phyloP scores from a whole-genome alignment of 2,329 filamentous ascomycete species.

The Hymenoscyphus fructigenus region DNA sequence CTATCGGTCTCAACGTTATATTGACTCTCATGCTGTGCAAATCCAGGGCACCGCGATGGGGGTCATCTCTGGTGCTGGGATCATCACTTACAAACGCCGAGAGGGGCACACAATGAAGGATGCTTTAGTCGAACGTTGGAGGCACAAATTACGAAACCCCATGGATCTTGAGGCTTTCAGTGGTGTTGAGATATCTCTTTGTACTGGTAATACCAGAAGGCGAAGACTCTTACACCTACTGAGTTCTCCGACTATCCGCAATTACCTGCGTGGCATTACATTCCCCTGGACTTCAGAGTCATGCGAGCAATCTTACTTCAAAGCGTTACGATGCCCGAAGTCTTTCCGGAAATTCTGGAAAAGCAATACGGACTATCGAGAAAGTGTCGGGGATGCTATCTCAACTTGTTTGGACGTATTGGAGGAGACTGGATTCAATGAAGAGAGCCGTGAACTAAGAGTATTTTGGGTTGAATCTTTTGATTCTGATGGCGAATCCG shows the following conservation, averaged over 20 bases:
- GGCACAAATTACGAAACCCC: conserved; percentile 15
- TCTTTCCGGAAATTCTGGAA: conserved; percentile 18
- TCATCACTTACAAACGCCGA: conserved; percentile 19
- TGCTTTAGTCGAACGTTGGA: conserved; percentile 18
- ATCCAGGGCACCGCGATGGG: conserved; percentile 15
- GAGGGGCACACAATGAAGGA: conserved; percentile 21
- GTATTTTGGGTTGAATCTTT: conserved; percentile 22
- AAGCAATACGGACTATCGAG: conserved; percentile 4
- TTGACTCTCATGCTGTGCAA: conserved; percentile 18
- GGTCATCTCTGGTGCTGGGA: conserved; percentile 14
- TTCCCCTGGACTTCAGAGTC: conserved; percentile 13
- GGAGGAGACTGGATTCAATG: conserved; percentile 17
- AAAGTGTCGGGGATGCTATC: conserved; percentile 19
- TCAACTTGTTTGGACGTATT: conserved; percentile 16
- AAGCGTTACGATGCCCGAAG: conserved; percentile 9
- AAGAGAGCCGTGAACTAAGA: conserved; percentile 18
- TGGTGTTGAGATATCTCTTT: conserved; percentile 20
- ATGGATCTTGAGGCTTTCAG: conserved; percentile 19
- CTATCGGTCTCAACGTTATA: conserved; percentile 8
- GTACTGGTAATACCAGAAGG: conserved; percentile 20
- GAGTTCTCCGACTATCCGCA: conserved; percentile 16
- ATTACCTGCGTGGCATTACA: conserved; percentile 15
- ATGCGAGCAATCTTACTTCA: conserved; percentile 9
- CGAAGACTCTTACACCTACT: conserved; percentile 16
- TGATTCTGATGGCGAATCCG: conserved; percentile 17